phyloP scores from a whole-genome alignment of 306 rosid species.

The Acacia crassicarpa region DNA sequence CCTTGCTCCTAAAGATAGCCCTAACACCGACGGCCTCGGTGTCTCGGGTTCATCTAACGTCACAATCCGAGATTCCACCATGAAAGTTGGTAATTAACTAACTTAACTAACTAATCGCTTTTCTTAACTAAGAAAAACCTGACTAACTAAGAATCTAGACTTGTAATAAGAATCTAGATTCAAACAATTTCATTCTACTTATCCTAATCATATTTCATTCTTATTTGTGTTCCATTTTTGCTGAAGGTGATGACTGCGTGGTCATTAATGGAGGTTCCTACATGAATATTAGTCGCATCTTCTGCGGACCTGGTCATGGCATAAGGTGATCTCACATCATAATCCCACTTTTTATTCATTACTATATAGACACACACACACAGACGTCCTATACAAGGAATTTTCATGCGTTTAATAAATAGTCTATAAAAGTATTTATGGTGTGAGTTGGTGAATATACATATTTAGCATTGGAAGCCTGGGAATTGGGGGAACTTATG shows the following conservation, averaged over 20 bases:
- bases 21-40: conserved; percentile 64
- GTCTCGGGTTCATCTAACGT: conserved; percentile 32
- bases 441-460: background rate
- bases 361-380: background rate
- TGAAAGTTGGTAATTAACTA: conserved; percentile 42
- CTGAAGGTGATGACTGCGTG: conserved; percentile 59
- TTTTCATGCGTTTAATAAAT: background rate
- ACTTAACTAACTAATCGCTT: background rate
- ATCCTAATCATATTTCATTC: background rate
- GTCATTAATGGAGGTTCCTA: conserved; percentile 38
- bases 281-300: conserved; percentile 40
- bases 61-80: background rate
- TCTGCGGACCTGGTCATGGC: conserved; percentile 71
- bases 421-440: background rate
- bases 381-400: background rate
- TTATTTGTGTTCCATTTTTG: background rate
- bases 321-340: conserved; percentile 38
- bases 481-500: conserved; percentile 27
- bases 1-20: conserved; percentile 47
- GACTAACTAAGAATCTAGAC: too few species aligned
- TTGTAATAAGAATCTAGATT: too few species aligned
- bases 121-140: background rate
- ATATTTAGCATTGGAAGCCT: conserved; percentile 54
- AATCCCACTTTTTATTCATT: too few species aligned
- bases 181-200: too few species aligned